Conservation (phyloP, 805 yeast genomes). For the Candida easanensis region DNA sequence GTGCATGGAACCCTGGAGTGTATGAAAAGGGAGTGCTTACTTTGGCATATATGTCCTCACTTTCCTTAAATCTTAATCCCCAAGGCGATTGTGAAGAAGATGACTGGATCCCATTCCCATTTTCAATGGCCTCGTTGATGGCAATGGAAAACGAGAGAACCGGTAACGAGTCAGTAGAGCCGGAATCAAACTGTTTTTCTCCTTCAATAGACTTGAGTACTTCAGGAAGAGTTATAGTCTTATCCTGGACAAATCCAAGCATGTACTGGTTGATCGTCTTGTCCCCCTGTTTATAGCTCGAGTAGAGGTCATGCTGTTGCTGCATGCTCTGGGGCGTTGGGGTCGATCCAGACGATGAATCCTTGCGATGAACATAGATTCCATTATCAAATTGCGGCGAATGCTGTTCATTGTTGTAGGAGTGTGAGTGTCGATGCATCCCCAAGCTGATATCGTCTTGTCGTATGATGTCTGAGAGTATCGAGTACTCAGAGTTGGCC, state of each 20-base stretch:
- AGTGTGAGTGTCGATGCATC: neutral
- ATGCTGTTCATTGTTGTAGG: constrained; percentile 5
- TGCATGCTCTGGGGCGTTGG: constrained; percentile 16
- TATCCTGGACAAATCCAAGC: constrained; percentile 48
- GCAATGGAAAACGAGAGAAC: constrained; percentile 28
- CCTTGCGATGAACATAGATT: constrained; percentile 6
- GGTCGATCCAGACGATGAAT: constrained; percentile 13
- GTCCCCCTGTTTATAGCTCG: constrained; percentile 47
- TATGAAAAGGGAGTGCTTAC: constrained; percentile 80
- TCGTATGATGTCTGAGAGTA: constrained; percentile 61
- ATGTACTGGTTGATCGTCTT: constrained; percentile 63
- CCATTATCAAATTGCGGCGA: constrained; percentile 15
- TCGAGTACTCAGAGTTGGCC: constrained; percentile 70
- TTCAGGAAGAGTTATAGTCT: constrained; percentile 54
- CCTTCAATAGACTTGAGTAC: constrained; percentile 36
- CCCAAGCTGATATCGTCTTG: constrained; percentile 25
- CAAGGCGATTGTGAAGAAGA: constrained; percentile 21
- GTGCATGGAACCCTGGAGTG: constrained; percentile 85
- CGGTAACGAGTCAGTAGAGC: neutral
- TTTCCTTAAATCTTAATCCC: constrained; percentile 53
- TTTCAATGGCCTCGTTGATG: constrained; percentile 19
- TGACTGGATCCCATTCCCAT: constrained; percentile 2
- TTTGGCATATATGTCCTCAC: constrained; percentile 75
- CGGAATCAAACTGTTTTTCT: constrained; percentile 6
- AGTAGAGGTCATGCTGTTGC: constrained; percentile 24